Evolutionary conservation across 306 rosid species (phyloP), one percentile per base, ranked within the genome.

Genomic region (Lablab purpureus): DNA sequence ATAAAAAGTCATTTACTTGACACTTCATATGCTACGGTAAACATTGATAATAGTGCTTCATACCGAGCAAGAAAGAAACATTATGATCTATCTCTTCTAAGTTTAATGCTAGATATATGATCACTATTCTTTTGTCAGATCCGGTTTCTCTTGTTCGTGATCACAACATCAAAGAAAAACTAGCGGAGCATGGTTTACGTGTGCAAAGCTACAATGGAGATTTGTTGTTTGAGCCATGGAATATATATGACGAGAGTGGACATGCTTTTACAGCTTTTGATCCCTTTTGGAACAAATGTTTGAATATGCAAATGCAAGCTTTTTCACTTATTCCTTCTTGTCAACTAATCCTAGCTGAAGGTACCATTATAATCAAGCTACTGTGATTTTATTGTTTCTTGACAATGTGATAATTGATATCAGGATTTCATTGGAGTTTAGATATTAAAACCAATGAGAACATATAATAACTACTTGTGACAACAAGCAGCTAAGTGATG

Each of bases 121-220:
- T 54, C n/a, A 21, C 41, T 49, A 19, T 10, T 64, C 51, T 40
- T 55, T 68, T 78, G 1, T 3, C 62, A 78, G 82, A 78, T 69
- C 76, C 82, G 4, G 40, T 78, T 55, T 78, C 82, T 0, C 82
- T 78, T 55, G 82, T 78, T 78, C 76, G 82, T 4, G 82, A 78
- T 78, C 82, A 78, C 25, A 45, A 45, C 56, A 68, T 68, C 55
- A 68, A 68, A 45, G 74, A 43, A 45, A 68, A 68, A 45, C 56
- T 68, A 45, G 30, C 25, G 74, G 56, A 68, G 15, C 74, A 14
- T 68, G 56, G 40, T 14, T 12, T 45, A 14, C 1, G 15, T 14
- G 74, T 68, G 22, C 21, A 68, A 15, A 68, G 74, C 74, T 68
- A 68, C 74, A 68, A 68, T 45, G 74, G 74, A 13, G 74, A 68